Evolutionary conservation across 768 basidiomycete species (phyloP), one percentile per base, ranked within the genome.

Genomic region (Leucocoprinus sp.): DNA sequence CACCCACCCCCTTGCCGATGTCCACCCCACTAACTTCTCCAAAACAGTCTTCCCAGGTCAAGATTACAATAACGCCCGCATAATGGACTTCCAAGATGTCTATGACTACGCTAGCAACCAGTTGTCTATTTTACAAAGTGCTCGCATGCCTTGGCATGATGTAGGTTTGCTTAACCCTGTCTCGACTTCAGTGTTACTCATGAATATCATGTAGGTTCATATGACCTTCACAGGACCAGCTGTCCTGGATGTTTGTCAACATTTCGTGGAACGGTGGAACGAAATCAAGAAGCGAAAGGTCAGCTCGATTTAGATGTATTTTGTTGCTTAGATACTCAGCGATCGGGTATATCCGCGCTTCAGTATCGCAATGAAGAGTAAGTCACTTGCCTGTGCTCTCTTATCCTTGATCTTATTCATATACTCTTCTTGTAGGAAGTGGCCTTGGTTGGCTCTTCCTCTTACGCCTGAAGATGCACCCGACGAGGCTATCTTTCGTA

Each of bases 131-230:
- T 58, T 81, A 36, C 85, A 90, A 52, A 80, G 68, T 11, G 68
- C 78, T 1, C 69, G 88, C 50, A 91, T 93, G 91, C 90, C 93
- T 1, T 97, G 93, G 93, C 93, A 97, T 57, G 93, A 97, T 65
- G 90, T 89, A 45, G 48, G 84, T 64, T 21, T 43, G 17, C 17
- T 33, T 27, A 37, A 14, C 27, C 24, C 4, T 18, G 37, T 18
- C n/a, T 22, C 21, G 23, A 23, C 42, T 14, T 5, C 19, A 21
- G n/a, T n/a, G 31, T 31, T 18, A 15, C 12, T 51, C 8, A 17
- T 17, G 37, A 8, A 7, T 9, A 42, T 19, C 26, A 27, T 11
- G 4, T 58, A 85, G 82, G 75, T 84, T 9, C 92, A 93, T 59
- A 86, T 89, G 82, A 91, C 88, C 3, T 64, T 93, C 18, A 67